phyloP scores from a whole-genome alignment of 106 monocot species.

The Acanthochlamys bracteata region DNA sequence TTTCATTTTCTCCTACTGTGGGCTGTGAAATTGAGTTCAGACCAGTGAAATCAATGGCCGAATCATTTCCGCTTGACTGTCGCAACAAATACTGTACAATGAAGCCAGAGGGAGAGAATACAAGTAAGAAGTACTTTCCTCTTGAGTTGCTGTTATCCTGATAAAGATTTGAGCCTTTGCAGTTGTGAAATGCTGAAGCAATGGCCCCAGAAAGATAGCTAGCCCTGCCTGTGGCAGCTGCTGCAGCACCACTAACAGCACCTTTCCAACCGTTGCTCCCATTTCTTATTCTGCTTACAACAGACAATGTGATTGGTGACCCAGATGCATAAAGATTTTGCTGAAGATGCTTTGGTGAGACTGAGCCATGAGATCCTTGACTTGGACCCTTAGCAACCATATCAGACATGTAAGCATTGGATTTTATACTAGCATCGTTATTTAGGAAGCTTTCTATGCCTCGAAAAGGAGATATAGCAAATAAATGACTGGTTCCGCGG shows the following conservation, averaged over 20 bases:
- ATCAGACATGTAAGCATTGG: conserved; percentile 17
- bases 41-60: conserved; percentile 29
- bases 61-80: conserved; percentile 32
- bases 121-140: conserved; percentile 56
- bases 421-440: conserved; percentile 15
- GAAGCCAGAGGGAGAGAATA: conserved; percentile 79
- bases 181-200: conserved; percentile 79
- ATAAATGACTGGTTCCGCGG: conserved; percentile 88
- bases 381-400: conserved; percentile 3
- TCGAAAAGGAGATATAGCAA: conserved; percentile 51
- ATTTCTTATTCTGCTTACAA: conserved; percentile 80
- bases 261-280: conserved; percentile 76
- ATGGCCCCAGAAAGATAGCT: conserved; percentile 71
- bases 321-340: conserved; percentile 27
- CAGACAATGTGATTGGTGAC: conserved; percentile 59
- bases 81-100: conserved; percentile 75
- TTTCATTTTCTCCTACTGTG: conserved; percentile 25
- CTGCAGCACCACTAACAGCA: conserved; percentile 70
- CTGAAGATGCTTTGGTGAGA: conserved; percentile 16
- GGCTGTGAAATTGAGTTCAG: conserved; percentile 22
- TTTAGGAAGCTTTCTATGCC: conserved; percentile 19
- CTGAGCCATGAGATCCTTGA: conserved; percentile 13
- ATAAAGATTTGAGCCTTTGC: conserved; percentile 24
- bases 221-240: conserved; percentile 58
- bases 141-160: conserved; percentile 23